Percentiles rank a stretch among this genome's conserved stretches.
Conservation (phyloP, 306 rosid genomes). For the Rubus idaeus region DNA sequence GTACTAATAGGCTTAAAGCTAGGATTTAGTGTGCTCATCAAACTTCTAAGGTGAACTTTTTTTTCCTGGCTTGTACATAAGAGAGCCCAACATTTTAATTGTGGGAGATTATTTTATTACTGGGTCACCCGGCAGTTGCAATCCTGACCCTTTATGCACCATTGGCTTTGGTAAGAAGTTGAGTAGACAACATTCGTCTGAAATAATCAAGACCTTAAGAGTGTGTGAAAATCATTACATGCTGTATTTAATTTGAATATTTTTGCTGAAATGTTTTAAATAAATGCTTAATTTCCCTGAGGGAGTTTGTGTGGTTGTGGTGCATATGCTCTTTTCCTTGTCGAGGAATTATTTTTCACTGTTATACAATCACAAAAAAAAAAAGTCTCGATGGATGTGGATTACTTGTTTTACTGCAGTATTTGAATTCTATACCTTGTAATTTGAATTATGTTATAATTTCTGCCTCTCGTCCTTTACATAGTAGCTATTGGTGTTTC, state of each 20-base stretch:
- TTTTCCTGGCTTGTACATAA: background rate
- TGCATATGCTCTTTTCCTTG: slow-evolving; percentile 9
- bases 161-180: slow-evolving; percentile 8
- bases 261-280: background rate
- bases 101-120: background rate
- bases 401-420: slow-evolving; percentile 18
- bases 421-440: slow-evolving; percentile 13
- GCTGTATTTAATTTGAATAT: background rate
- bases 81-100: background rate
- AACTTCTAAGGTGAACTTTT: background rate
- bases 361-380: background rate
- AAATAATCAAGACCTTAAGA: background rate
- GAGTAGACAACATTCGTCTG: background rate
- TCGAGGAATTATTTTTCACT: background rate
- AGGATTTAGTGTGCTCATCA: background rate
- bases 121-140: background rate
- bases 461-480: slow-evolving; percentile 6
- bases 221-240: background rate
- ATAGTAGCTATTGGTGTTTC: slow-evolving; percentile 9
- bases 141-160: slow-evolving; percentile 3
- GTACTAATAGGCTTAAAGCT: background rate
- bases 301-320: slow-evolving; percentile 5
- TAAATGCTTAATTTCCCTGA: background rate
- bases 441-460: background rate
- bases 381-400: slow-evolving; percentile 12